Conservation (phyloP, 2,329 filamentous ascomycete genomes). For the Talaromyces sp. region DNA sequence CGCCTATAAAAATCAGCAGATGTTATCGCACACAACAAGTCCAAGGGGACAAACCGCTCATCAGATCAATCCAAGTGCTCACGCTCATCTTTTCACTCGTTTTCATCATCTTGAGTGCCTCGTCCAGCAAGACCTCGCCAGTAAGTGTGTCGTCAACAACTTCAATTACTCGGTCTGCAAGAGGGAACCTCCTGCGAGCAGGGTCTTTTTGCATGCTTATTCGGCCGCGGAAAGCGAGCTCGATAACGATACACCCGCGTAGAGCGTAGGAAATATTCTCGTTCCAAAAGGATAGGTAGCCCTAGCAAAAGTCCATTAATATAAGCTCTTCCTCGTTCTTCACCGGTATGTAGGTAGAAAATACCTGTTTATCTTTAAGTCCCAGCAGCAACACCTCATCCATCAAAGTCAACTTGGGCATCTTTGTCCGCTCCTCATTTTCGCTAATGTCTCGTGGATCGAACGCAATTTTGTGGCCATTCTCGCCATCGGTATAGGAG, state of each 20-base stretch:
- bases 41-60: conserved; percentile 72
- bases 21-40: conserved; percentile 17
- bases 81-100: conserved; percentile 99
- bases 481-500: conserved; percentile 80
- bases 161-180: conserved; percentile 92
- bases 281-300: conserved; percentile 99
- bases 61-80: conserved; percentile 96
- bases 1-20: conserved; percentile 59
- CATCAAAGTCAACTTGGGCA: conserved; percentile 98
- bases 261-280: conserved; percentile 99
- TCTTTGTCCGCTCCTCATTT: conserved; percentile 92
- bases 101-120: conserved; percentile 99
- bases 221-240: conserved; percentile 90
- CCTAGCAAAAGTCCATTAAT: conserved; percentile 56
- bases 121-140: conserved; percentile 93
- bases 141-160: conserved; percentile 96
- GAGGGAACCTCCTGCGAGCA: conserved; percentile 82
- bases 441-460: conserved; percentile 97
- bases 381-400: conserved; percentile 95
- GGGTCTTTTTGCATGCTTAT: conserved; percentile 99
- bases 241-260: conserved; percentile 95
- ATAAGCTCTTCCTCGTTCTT: neutral
- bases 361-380: conserved; percentile 96
- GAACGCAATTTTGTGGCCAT: conserved; percentile 98
- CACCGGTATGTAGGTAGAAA: neutral